Conservation (phyloP, 2,329 filamentous ascomycete genomes). For the Parascedosporium putredinis region DNA sequence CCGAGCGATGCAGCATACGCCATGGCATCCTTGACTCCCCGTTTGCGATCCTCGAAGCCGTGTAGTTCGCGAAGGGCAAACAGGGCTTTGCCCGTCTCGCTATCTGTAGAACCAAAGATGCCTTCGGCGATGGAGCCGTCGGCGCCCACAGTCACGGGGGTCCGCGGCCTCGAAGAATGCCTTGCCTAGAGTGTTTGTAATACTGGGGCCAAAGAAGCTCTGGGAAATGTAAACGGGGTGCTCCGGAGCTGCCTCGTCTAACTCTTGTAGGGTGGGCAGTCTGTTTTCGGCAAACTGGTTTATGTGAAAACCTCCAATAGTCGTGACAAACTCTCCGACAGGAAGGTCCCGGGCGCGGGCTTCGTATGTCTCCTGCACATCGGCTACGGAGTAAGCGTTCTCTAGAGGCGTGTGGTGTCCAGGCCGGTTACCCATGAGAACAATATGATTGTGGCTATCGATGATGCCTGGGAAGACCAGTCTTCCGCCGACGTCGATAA, state of each 20-base stretch:
- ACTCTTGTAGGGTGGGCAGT: neutral
- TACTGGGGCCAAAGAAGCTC: neutral
- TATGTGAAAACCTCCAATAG: neutral
- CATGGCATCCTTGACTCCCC: neutral
- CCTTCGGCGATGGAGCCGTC: neutral
- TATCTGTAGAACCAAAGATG: neutral
- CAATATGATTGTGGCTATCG: slow-evolving; percentile 1
- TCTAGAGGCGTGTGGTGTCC: neutral
- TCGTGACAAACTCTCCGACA: neutral
- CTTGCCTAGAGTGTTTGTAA: neutral
- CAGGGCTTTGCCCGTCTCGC: neutral
- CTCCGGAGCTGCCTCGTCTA: neutral
- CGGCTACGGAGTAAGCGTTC: neutral
- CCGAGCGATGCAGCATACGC: neutral
- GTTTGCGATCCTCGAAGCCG: neutral
- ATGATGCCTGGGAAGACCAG: neutral
- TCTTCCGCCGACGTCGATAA: neutral
- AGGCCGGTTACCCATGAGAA: neutral
- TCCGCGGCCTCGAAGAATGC: neutral
- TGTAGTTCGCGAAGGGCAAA: neutral
- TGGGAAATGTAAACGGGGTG: neutral
- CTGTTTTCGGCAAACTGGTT: neutral
- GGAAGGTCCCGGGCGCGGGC: neutral
- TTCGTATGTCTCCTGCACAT: neutral
- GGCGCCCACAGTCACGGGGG: neutral